A percentile compares a stretch with the other conserved stretches of the same genome.
Evolutionary conservation across 768 basidiomycete genomes (phyloP).

Genomic region (Boletus sp.): DNA sequence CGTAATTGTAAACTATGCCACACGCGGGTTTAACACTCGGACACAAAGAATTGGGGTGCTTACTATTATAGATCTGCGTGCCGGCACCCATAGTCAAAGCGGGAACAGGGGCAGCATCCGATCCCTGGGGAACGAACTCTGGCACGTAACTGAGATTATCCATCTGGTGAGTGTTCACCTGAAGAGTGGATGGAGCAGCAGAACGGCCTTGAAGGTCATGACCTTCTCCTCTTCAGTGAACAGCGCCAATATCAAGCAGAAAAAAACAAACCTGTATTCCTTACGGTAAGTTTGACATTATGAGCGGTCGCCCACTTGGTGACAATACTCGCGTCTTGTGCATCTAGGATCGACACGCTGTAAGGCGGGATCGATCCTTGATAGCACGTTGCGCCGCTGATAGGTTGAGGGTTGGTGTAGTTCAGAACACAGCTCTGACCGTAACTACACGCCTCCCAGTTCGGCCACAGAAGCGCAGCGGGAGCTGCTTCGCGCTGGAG

Average conservation of each 20-base stretch:
- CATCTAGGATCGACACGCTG: slow-evolving; percentile 14
- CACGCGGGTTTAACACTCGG: neutral
- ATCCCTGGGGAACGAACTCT: slow-evolving; percentile 21
- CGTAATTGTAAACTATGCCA: slow-evolving; percentile 17
- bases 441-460: slow-evolving; percentile 23
- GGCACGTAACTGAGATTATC: slow-evolving; percentile 10
- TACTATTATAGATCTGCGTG: slow-evolving; percentile 12
- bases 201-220: slow-evolving; percentile 24
- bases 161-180: slow-evolving; percentile 21
- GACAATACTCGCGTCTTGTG: slow-evolving; percentile 20
- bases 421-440: slow-evolving; percentile 18
- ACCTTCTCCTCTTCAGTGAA: slow-evolving; percentile 6
- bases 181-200: slow-evolving; percentile 23
- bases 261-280: slow-evolving; percentile 19
- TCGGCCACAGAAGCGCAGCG: slow-evolving; percentile 20
- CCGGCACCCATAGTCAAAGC: slow-evolving; percentile 22
- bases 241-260: neutral
- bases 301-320: slow-evolving; percentile 19
- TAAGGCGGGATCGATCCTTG: slow-evolving; percentile 24
- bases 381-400: slow-evolving; percentile 7
- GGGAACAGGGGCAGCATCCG: slow-evolving; percentile 7
- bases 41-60: neutral
- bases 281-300: slow-evolving; percentile 19
- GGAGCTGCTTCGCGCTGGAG: slow-evolving; percentile 19
- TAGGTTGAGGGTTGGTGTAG: slow-evolving; percentile 15